Evolutionary conservation across 2,329 filamentous ascomycete species (phyloP).

Genomic region (Huntiella decipiens): DNA sequence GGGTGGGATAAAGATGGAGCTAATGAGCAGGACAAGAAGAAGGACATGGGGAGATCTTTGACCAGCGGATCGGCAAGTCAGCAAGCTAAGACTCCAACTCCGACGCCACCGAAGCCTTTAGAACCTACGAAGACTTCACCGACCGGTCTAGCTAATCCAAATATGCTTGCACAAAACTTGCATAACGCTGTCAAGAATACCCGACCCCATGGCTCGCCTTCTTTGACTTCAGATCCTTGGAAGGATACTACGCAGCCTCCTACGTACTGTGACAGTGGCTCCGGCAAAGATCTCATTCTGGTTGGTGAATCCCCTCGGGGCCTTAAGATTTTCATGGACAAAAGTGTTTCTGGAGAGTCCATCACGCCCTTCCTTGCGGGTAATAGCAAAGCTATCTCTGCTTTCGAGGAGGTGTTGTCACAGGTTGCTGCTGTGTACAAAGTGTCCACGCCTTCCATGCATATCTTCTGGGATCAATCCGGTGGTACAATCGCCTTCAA

Average conservation of each 20-base stretch:
- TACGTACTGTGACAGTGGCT: conserved; percentile 67
- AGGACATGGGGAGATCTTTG: not conserved
- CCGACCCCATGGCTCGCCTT: conserved; percentile 53
- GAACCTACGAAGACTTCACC: not conserved
- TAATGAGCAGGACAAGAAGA: conserved; percentile 2
- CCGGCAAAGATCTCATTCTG: conserved; percentile 53
- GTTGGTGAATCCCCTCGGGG: conserved; percentile 50
- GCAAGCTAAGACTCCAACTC: conserved; percentile 22
- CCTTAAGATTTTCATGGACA: conserved; percentile 55
- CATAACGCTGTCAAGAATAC: conserved; percentile 62
- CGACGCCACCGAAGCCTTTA: not conserved
- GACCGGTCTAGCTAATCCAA: conserved; percentile 33
- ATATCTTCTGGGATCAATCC: conserved; percentile 69
- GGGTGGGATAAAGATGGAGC: conserved; percentile 29
- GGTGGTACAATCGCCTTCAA: conserved; percentile 90
- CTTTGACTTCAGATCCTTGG: conserved; percentile 53
- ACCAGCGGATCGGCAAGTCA: conserved; percentile 5
- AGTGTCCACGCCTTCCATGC: conserved; percentile 47
- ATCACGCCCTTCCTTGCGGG: conserved; percentile 36
- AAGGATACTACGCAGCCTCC: conserved; percentile 65
- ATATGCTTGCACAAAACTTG: conserved; percentile 48
- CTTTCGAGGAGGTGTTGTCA: conserved; percentile 49
- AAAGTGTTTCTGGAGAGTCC: conserved; percentile 22
- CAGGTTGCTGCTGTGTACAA: conserved; percentile 57
- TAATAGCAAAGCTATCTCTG: conserved; percentile 43